These are phyloP conservation scores for Drechslerella dactyloides DNA, from an alignment of 2,329 filamentous ascomycete genomes.

Conservation along the genomic window DNA sequence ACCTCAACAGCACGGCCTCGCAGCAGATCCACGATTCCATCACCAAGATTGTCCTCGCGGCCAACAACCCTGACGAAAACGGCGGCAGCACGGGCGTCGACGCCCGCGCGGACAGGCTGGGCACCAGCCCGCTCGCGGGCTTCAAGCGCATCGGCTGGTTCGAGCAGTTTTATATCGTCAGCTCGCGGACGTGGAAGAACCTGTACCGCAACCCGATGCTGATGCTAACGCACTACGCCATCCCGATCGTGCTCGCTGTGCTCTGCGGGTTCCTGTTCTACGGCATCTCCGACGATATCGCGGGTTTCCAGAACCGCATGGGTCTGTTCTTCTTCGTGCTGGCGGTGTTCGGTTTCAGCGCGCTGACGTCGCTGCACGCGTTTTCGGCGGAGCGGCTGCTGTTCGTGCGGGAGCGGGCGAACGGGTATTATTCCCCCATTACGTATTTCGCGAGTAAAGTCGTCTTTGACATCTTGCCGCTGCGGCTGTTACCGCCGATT, in stretches of 20 bases:
- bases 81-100: slow-evolving; percentile 56
- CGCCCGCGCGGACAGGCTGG: slow-evolving; percentile 58
- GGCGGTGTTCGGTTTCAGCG: slow-evolving; percentile 95
- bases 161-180: slow-evolving; percentile 87
- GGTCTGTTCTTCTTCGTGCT: slow-evolving; percentile 98
- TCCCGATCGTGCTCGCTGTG: slow-evolving; percentile 82
- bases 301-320: slow-evolving; percentile 95
- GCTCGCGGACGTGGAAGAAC: slow-evolving; percentile 92
- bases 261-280: slow-evolving; percentile 97
- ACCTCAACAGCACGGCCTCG: slow-evolving; percentile 78
- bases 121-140: slow-evolving; percentile 72
- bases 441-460: slow-evolving; percentile 96
- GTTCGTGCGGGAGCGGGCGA: slow-evolving; percentile 91
- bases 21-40: slow-evolving; percentile 78
- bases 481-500: slow-evolving; percentile 91
- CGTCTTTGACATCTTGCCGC: slow-evolving; percentile 94
- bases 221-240: slow-evolving; percentile 98
- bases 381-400: slow-evolving; percentile 89
- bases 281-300: slow-evolving; percentile 91
- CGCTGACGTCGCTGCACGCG: slow-evolving; percentile 88
- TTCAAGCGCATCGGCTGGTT: slow-evolving; percentile 80
- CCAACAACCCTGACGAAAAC: slow-evolving; percentile 68
- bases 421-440: slow-evolving; percentile 92
- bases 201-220: slow-evolving; percentile 96
- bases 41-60: slow-evolving; percentile 68